phyloP scores from a whole-genome alignment of 1,139 yeast species.

The Lodderomyces oxycetoniae region DNA sequence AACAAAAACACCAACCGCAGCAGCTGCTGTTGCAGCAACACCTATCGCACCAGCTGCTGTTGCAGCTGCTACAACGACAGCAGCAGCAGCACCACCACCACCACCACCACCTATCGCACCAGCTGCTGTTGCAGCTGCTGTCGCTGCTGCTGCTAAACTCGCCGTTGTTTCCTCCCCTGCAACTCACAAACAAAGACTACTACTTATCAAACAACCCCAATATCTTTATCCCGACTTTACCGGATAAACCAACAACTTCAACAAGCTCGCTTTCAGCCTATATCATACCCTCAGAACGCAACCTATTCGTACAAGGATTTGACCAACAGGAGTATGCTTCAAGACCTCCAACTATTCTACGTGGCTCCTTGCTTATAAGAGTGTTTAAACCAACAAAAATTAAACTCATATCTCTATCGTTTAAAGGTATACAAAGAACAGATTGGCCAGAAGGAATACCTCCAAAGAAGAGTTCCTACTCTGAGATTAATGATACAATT shows the following conservation, averaged over 20 bases:
- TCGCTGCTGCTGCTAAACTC: constrained; percentile 11
- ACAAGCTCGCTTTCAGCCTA: constrained; percentile 48
- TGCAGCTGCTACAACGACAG: not conserved
- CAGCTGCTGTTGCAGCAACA: too few relatives aligned
- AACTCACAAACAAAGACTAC: constrained; percentile 7
- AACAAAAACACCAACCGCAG: not conserved
- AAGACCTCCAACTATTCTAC: constrained; percentile 73
- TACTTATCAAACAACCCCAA: constrained; percentile 3
- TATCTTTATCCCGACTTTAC: constrained; percentile 38
- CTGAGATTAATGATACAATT: constrained; percentile 62
- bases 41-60: too few relatives aligned
- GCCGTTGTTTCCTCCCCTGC: constrained; percentile 15
- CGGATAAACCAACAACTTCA: constrained; percentile 44
- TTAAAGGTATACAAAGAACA: constrained; percentile 73
- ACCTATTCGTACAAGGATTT: constrained; percentile 78
- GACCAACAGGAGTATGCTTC: constrained; percentile 58
- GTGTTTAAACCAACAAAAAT: constrained; percentile 72
- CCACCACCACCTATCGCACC: not conserved
- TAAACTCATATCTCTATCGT: constrained; percentile 59
- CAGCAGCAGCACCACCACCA: not conserved
- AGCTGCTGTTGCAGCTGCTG: not conserved
- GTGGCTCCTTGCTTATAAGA: constrained; percentile 76
- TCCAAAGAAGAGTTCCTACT: constrained; percentile 66
- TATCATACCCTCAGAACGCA: constrained; percentile 72
- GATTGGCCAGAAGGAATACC: constrained; percentile 99